Conservation (phyloP, 169 alveolate species). For the Eimeria praecox region DNA sequence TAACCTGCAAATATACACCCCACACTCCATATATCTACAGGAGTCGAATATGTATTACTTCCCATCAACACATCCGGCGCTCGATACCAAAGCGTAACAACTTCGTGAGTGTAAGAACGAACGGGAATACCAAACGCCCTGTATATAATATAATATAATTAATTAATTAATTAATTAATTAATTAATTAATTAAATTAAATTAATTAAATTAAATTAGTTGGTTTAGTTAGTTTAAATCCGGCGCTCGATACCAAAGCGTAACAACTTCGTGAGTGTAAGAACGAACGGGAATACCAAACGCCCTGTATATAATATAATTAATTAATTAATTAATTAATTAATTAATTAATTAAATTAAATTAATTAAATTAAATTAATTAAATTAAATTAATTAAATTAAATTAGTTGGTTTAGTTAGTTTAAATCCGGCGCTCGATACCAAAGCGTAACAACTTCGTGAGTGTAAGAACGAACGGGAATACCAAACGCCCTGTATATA, state of each 20-base stretch:
- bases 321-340: too few species aligned
- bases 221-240: too few species aligned
- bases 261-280: constrained; percentile 99
- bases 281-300: constrained; percentile 97
- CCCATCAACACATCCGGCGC: constrained; percentile 99
- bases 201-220: too few species aligned
- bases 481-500: constrained; percentile 87
- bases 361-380: too few species aligned
- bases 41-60: constrained; percentile 98
- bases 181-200: constrained; percentile 53
- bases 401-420: too few species aligned
- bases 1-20: constrained; percentile 95
- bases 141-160: too few species aligned
- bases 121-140: constrained; percentile 96
- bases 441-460: constrained; percentile 99
- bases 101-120: constrained; percentile 99
- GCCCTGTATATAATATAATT: too few species aligned
- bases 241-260: constrained; percentile 99
- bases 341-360: too few species aligned
- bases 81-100: constrained; percentile 99
- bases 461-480: constrained; percentile 99
- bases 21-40: constrained; percentile 99
- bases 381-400: constrained; percentile 57
- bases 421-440: constrained; percentile 99
- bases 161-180: too few species aligned